Evolutionary conservation across 371 early-diverging fungal species (phyloP), one percentile per base, ranked within the genome.

Genomic region (Zychaea mexicana): DNA sequence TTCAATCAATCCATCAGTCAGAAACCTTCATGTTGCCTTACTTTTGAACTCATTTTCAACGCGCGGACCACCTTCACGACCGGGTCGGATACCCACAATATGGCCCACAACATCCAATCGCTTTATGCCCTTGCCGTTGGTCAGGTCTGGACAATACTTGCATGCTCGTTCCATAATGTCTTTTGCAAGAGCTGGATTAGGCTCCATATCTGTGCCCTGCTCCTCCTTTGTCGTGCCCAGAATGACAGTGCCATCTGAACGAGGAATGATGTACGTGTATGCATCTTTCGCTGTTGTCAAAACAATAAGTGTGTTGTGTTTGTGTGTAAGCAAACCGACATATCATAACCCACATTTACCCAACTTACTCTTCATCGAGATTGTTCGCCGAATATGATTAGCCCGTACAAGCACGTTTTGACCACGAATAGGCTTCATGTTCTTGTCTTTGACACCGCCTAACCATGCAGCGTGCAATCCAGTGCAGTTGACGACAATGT

Each of bases 191-290:
- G 17, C 47, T 15, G 46, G 21, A 57, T 67, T 55, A 21, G 36
- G 26, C 36, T 45, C 56, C 39, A 39, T 52, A 46, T 84, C 87
- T 88, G 57, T 69, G 57, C 84, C 78, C 60, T 83, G 57, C 6
- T 79, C 77, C 54, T 93, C 83, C 62, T 85, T 83, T 6, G 90
- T 89, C 7, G 92, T 92, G 15, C 94, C 94, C 2, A 92, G 67
- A n/a, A 92, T 76, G 28, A 91, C 90, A 28, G 85, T 83, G 0
- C 92, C 92, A 66, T 90, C 87, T 19, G 85, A 78, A 9, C 92
- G 81, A 13, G 94, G 93, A 56, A 92, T 92, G 6, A 92, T 70
- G 74, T 92, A 94, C 12, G 85, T 87, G 54, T 84, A 73, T 19
- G 71, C 64, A 36, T 72, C 45, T 26, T 61, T 58, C 21, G 33